Percentiles rank a stretch among this genome's conserved stretches.
Evolutionary conservation across 2,329 filamentous ascomycete genomes (phyloP).

Genomic region (Sclerotinia minor): DNA sequence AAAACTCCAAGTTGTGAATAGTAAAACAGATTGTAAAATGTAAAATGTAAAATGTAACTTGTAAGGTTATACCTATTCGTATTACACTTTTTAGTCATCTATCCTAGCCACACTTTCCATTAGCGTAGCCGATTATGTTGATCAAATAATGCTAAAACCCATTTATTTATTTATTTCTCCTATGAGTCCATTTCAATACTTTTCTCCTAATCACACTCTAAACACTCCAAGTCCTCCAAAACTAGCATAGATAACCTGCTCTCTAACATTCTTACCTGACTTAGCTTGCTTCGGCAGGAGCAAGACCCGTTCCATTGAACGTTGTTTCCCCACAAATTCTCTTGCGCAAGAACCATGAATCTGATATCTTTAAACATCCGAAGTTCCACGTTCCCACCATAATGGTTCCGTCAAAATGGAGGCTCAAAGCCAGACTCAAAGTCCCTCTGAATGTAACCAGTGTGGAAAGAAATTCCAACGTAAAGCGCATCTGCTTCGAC

Average conservation of each 20-base stretch:
- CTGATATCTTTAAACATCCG: slow-evolving; percentile 17
- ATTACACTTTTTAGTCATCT: too few species aligned
- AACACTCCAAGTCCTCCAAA: not conserved
- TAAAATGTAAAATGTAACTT: too few species aligned
- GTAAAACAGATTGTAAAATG: too few species aligned
- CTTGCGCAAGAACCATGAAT: slow-evolving; percentile 10
- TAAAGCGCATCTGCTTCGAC: slow-evolving; percentile 41
- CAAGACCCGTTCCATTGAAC: not conserved
- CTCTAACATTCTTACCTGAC: slow-evolving; percentile 3
- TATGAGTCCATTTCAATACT: not conserved
- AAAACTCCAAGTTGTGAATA: too few species aligned
- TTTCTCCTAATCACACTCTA: not conserved
- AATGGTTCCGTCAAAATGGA: slow-evolving; percentile 39
- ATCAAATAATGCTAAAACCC: not conserved
- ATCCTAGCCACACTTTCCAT: too few species aligned
- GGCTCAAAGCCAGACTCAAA: slow-evolving; percentile 42
- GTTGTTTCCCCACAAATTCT: slow-evolving; percentile 19
- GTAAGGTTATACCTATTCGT: too few species aligned
- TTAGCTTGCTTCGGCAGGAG: slow-evolving; percentile 20
- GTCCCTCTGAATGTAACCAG: slow-evolving; percentile 40
- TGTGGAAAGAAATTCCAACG: slow-evolving; percentile 42
- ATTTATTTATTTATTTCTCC: too few species aligned
- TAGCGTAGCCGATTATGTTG: too few species aligned
- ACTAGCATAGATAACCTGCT: slow-evolving; percentile 1
- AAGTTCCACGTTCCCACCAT: slow-evolving; percentile 27